A percentile compares a stretch with the other conserved stretches of the same genome.
Evolutionary conservation across 352 stramenopile genomes (phyloP).

Genomic region (Phytophthora pisi): DNA sequence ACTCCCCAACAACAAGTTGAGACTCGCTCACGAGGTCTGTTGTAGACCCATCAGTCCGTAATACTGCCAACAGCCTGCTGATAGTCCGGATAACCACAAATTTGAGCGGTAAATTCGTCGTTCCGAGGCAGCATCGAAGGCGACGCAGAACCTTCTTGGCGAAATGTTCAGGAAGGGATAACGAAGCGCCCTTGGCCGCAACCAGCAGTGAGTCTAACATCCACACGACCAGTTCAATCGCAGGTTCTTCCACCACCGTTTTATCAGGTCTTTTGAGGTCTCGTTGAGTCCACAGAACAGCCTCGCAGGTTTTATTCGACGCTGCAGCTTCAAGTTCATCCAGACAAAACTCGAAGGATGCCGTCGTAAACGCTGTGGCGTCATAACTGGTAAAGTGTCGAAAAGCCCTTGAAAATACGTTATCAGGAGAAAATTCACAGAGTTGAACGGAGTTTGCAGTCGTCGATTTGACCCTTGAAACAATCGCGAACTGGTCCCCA

Average conservation of each 20-base stretch:
- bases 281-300: constrained; percentile 80
- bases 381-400: constrained; percentile 19
- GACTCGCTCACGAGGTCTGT: background rate
- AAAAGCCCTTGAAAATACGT: constrained; percentile 23
- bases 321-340: constrained; percentile 67
- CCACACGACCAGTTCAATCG: constrained; percentile 80
- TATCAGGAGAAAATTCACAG: constrained; percentile 16
- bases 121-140: constrained; percentile 40
- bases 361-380: constrained; percentile 10
- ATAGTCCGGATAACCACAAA: constrained; percentile 58
- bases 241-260: constrained; percentile 57
- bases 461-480: background rate
- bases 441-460: background rate
- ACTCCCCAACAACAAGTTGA: constrained; percentile 34
- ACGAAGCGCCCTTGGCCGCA: background rate
- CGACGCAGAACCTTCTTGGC: constrained; percentile 18
- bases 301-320: constrained; percentile 55
- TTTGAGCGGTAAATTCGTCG: constrained; percentile 72
- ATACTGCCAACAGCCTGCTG: constrained; percentile 40
- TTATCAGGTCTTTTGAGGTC: constrained; percentile 58
- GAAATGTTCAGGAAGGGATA: constrained; percentile 6
- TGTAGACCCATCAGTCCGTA: background rate
- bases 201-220: constrained; percentile 56
- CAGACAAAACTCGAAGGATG: constrained; percentile 61
- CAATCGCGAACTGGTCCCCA: constrained; percentile 49